Evolutionary conservation across 1,284 basidiomycete species (phyloP), one percentile per base, ranked within the genome.

Genomic region (Cutaneotrichosporon sp.): DNA sequence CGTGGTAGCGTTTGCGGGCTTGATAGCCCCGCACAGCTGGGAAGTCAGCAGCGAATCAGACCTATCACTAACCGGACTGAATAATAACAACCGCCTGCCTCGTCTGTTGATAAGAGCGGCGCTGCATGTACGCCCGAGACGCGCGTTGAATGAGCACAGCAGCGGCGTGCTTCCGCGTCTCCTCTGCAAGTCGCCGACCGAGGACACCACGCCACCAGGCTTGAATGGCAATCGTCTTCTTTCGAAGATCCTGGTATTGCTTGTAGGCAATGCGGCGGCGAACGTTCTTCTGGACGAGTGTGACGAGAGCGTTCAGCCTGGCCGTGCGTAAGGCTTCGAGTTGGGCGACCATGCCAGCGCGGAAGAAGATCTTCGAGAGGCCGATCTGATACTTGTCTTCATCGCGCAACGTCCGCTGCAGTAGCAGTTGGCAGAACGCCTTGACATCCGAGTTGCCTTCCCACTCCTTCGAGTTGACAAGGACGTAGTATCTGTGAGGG

Each of bases 361-460:
- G 88, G 87, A 99, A 99, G 84, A 99, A 99, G 74, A 99, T 97
- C 83, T 99, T 99, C 40, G 92, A 97, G 30, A 95, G 85, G 71
- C 97, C 97, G 73, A 90, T 88, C 82, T 99, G 97, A 80, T 97
- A 97, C 84, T 97, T 97, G 84, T 97, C 92, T 30, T 89, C 85
- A 70, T 99, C 96, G 50, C 89, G 89, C 75, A 97, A 90, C 0
- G 92, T 95, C 70, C 86, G 88, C 65, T 89, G 86, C 40, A 99
- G 84, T 70, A 99, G 96, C 62, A 88, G 83, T 9, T 88, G 86
- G 75, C 96, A 97, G n/a, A 99, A 86, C 6, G 84, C 83, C 70
- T 86, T 87, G 61, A 96, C 85, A 72, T 94, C 89, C 75, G 92
- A 83, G 51, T 89, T 81, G 22, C 79, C 72, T 22, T 82, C 80